Base-by-base conservation (phyloP, 371 early-diverging fungal genomes). In the Modicella reniformis region DNA sequence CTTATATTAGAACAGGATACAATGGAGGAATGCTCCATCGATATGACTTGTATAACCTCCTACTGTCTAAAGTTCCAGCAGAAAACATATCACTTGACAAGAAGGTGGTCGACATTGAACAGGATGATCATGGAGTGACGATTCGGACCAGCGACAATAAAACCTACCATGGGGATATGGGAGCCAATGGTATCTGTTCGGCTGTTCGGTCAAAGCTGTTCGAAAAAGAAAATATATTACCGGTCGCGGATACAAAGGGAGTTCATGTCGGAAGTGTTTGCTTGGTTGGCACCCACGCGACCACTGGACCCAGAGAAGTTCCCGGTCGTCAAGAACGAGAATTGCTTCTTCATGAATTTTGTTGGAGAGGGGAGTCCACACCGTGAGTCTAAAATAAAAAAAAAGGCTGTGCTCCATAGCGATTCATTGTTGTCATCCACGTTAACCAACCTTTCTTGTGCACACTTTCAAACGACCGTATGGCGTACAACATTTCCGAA, bases 11-110 rank as follows among this genome's bases (percentile, higher is more conserved):
- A 9, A 50, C 58, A 19, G 70, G 70, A 1, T 70, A 70, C 10
- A 53, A 49, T 29, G 7, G 19, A 4, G 33, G 21, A 19, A 23
- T 63, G 23, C 60, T 54, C 41, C 34, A 54, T 19, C 59, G 62
- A 4, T 37, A 63, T 5, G 63, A 62, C 5, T 40, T 70, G 26
- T 70, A 63, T 48, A 33, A 62, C 26, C 34, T 63, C 0, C 52
- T 70, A 2, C 29, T 57, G 4, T 62, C 63, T 23, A 41, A n/a
- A 13, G 44, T 70, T 1, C 70, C 70, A 0, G n/a, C 25, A 12
- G 47, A 62, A 15, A 62, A 52, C 26, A 70, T 70, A 15, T 61
- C 63, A n/a, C 52, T 63, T 21, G 32, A 59, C 33, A 70, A 70
- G 15, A 63, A 56, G 40, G 59, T 70, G 2, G 30, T 62, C 23